Evolutionary conservation across 768 basidiomycete genomes (phyloP).

Genomic region (Tephrocybe sp.): DNA sequence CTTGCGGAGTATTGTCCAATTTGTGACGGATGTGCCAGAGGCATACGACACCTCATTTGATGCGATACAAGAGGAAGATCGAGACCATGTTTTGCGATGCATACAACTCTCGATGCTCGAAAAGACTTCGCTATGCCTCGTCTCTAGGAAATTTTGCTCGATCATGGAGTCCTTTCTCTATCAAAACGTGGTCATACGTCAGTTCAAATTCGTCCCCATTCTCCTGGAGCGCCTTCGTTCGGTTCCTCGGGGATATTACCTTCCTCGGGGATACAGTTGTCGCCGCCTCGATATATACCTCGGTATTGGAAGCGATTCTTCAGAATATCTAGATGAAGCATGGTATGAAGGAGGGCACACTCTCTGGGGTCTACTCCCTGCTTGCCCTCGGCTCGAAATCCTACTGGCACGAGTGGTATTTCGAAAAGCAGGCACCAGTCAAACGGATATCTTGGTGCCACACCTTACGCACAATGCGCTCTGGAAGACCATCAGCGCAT

Average conservation of each 20-base stretch:
- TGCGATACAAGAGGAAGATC: not conserved
- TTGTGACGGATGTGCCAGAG: not conserved
- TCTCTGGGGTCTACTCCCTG: not conserved
- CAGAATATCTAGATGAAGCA: not conserved
- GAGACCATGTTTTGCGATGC: not conserved
- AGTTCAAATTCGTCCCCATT: not conserved
- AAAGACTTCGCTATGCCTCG: not conserved
- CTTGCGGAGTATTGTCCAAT: not conserved
- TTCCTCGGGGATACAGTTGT: not conserved
- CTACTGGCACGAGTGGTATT: not conserved
- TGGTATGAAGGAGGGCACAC: constrained; percentile 1
- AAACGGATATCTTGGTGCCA: not conserved
- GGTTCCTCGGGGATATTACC: not conserved
- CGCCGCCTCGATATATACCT: not conserved
- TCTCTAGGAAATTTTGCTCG: not conserved
- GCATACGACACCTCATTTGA: constrained; percentile 1
- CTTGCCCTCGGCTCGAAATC: not conserved
- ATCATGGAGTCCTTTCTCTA: not conserved
- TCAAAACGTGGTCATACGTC: not conserved
- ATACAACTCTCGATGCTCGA: not conserved
- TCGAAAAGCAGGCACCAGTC: not conserved
- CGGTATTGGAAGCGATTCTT: not conserved
- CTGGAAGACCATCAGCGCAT: not conserved
- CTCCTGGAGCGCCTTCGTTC: not conserved
- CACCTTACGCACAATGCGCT: not conserved